These are phyloP conservation scores for Secale cereale DNA, from an alignment of 176 grass and related monocot genomes.

Conservation along the genomic window DNA sequence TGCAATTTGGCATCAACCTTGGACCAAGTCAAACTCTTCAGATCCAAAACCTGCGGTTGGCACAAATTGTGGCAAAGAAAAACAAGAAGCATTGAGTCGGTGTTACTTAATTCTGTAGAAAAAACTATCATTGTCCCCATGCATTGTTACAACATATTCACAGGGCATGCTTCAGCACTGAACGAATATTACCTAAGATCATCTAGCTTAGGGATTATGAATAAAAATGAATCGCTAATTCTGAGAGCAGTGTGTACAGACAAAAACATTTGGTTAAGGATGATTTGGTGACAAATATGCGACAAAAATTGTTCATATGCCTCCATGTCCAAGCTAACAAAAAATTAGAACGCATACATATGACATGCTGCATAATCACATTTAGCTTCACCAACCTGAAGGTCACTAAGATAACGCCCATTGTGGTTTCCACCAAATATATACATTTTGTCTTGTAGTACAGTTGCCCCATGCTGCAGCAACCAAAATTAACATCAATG, in stretches of 20 bases:
- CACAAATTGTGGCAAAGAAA: slow-evolving; percentile 18
- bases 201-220: background rate
- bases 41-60: slow-evolving; percentile 65
- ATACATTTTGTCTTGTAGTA: slow-evolving; percentile 92
- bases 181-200: background rate
- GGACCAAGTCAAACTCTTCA: slow-evolving; percentile 90
- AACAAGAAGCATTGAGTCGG: background rate
- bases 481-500: slow-evolving; percentile 32
- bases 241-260: background rate
- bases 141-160: background rate
- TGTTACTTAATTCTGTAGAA: background rate
- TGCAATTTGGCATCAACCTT: slow-evolving; percentile 88
- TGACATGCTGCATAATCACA: background rate
- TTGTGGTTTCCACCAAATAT: slow-evolving; percentile 98
- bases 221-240: background rate
- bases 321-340: slow-evolving; percentile 12
- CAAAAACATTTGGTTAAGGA: background rate
- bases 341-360: slow-evolving; percentile 5
- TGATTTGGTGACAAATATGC: background rate
- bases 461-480: slow-evolving; percentile 87
- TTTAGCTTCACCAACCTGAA: slow-evolving; percentile 65
- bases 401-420: slow-evolving; percentile 95
- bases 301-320: slow-evolving; percentile 1
- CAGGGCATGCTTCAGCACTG: background rate
- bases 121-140: background rate